Evolutionary conservation across 257 asterid genomes (phyloP).

Genomic region (Gynochthodes officinalis): DNA sequence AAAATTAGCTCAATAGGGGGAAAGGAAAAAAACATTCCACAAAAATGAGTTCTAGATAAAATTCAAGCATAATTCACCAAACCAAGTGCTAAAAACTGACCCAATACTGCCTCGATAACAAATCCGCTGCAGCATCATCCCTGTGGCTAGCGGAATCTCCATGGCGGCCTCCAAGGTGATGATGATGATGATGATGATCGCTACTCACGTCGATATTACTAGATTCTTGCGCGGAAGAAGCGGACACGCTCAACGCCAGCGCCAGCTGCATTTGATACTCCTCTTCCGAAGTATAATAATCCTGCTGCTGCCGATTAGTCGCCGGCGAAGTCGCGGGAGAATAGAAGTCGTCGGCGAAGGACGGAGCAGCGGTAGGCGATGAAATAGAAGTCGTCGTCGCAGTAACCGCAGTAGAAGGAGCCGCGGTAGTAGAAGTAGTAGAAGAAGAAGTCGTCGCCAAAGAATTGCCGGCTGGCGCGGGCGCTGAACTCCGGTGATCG

Average conservation of each 20-base stretch:
- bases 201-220: slow-evolving; percentile 33
- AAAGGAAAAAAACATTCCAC: neutral
- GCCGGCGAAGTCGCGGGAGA: slow-evolving; percentile 17
- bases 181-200: slow-evolving; percentile 38
- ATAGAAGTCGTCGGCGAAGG: slow-evolving; percentile 20
- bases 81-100: slow-evolving; percentile 35
- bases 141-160: slow-evolving; percentile 23
- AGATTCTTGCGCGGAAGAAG: slow-evolving; percentile 56
- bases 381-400: slow-evolving; percentile 9
- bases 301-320: slow-evolving; percentile 47
- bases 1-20: neutral
- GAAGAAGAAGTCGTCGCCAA: slow-evolving; percentile 19
- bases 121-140: slow-evolving; percentile 74
- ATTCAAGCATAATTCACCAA: neutral
- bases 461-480: slow-evolving; percentile 4
- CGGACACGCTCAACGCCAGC: slow-evolving; percentile 84
- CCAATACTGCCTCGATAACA: slow-evolving; percentile 88
- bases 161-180: slow-evolving; percentile 19
- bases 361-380: slow-evolving; percentile 26
- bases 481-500: slow-evolving; percentile 32
- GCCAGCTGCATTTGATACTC: slow-evolving; percentile 94
- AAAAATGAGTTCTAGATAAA: neutral
- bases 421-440: slow-evolving; percentile 19
- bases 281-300: slow-evolving; percentile 85
- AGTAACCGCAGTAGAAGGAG: slow-evolving; percentile 24